Evolutionary conservation across 768 basidiomycete species (phyloP).

Genomic region (Leucosporidium scottii): DNA sequence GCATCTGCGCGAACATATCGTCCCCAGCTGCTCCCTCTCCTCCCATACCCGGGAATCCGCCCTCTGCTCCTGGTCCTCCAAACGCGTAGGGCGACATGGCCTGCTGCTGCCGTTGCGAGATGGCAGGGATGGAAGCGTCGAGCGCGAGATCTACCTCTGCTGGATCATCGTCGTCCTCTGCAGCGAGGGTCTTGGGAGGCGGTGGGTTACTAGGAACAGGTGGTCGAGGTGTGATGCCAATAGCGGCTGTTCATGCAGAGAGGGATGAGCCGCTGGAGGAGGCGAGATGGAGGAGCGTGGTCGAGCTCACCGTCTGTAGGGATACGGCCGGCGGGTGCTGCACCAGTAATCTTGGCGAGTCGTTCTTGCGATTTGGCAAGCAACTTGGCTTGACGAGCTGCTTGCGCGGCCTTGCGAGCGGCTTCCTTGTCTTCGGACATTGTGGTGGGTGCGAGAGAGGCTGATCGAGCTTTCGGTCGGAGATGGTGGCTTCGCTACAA

Average conservation of each 20-base stretch:
- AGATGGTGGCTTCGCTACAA: too few relatives aligned
- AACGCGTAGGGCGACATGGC: constrained; percentile 3
- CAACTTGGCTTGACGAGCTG: constrained; percentile 22
- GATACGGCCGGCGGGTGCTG: constrained; percentile 26
- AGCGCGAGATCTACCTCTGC: constrained; percentile 28
- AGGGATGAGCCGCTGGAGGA: not conserved
- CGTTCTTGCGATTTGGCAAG: constrained; percentile 25
- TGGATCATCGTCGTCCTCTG: constrained; percentile 28
- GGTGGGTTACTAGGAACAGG: not conserved
- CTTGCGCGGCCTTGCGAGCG: not conserved
- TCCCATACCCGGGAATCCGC: not conserved
- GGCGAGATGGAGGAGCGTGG: not conserved
- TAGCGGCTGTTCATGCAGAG: not conserved
- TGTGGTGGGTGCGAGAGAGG: not conserved
- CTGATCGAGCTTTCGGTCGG: too few relatives aligned
- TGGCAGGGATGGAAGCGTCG: not conserved
- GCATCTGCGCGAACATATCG: constrained; percentile 30
- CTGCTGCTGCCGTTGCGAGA: not conserved
- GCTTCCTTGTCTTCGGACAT: not conserved
- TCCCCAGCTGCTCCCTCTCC: constrained; percentile 1
- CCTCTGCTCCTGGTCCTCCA: too few relatives aligned
- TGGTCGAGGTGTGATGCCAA: not conserved
- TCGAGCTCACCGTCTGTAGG: constrained; percentile 9
- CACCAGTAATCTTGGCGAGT: constrained; percentile 27
- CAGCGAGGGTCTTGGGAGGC: not conserved